phyloP scores from a whole-genome alignment of 768 basidiomycete species.

The Pisolithus tinctorius region DNA sequence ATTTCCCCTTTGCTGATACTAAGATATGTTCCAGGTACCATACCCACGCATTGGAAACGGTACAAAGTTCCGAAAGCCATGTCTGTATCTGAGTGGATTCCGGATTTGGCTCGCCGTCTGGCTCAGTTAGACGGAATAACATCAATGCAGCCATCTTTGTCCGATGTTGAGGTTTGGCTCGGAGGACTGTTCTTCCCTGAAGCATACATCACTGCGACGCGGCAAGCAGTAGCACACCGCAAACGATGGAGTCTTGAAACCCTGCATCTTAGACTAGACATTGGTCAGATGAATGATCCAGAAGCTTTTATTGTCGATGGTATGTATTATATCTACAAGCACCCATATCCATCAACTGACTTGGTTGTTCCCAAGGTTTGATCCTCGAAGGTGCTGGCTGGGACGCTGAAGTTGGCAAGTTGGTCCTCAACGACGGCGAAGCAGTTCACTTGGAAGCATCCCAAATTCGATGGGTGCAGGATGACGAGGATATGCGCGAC shows the following conservation, averaged over 20 bases:
- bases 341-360: not conserved
- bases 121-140: slow-evolving; percentile 72
- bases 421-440: slow-evolving; percentile 82
- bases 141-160: slow-evolving; percentile 46
- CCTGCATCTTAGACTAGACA: slow-evolving; percentile 68
- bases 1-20: slow-evolving; percentile 1
- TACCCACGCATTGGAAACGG: slow-evolving; percentile 80
- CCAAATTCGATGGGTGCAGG: slow-evolving; percentile 83
- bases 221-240: slow-evolving; percentile 91
- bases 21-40: slow-evolving; percentile 52
- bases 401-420: slow-evolving; percentile 43
- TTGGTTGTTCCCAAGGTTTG: slow-evolving; percentile 48
- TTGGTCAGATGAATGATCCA: slow-evolving; percentile 73
- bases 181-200: slow-evolving; percentile 96
- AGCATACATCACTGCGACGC: slow-evolving; percentile 91
- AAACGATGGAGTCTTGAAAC: slow-evolving; percentile 93
- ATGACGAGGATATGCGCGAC: slow-evolving; percentile 28
- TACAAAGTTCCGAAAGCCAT: slow-evolving; percentile 84
- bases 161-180: slow-evolving; percentile 79
- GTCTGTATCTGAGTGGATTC: slow-evolving; percentile 82
- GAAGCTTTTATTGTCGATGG: slow-evolving; percentile 85
- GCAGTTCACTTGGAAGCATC: slow-evolving; percentile 73
- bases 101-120: slow-evolving; percentile 72
- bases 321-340: slow-evolving; percentile 28
- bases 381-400: slow-evolving; percentile 84